Percentiles rank a stretch among this genome's conserved stretches.
Conservation (phyloP, 768 basidiomycete genomes). For the Termitomyces sp. region DNA sequence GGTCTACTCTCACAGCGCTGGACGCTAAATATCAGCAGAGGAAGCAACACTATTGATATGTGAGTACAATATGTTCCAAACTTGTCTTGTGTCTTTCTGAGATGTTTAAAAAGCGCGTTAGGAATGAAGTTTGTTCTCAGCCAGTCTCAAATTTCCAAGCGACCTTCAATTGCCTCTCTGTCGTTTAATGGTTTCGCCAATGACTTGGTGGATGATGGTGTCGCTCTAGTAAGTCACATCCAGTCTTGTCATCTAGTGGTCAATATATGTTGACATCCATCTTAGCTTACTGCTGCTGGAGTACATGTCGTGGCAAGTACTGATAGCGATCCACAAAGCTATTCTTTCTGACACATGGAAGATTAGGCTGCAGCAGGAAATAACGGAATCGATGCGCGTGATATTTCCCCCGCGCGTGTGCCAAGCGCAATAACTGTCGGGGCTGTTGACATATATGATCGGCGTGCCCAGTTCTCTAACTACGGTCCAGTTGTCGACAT, state of each 20-base stretch:
- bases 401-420: not conserved
- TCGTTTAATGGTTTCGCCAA: not conserved
- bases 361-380: too few relatives aligned
- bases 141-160: not conserved
- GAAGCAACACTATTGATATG: not conserved
- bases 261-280: not conserved
- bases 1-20: not conserved
- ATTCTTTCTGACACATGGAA: too few relatives aligned
- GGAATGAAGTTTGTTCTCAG: not conserved
- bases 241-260: not conserved
- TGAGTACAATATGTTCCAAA: not conserved
- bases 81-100: not conserved
- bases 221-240: not conserved
- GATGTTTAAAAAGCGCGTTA: not conserved
- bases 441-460: not conserved
- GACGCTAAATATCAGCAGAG: not conserved
- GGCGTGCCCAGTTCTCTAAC: not conserved
- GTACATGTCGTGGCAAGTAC: not conserved
- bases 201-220: not conserved
- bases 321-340: not conserved
- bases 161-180: not conserved
- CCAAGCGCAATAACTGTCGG: not conserved
- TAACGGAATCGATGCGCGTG: too few relatives aligned
- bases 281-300: not conserved
- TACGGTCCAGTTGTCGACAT: not conserved